A percentile compares a stretch with the other conserved stretches of the same genome.
These are phyloP conservation scores for Silene conica DNA, from an alignment of 148 eudicot genomes.

Conservation along the genomic window DNA sequence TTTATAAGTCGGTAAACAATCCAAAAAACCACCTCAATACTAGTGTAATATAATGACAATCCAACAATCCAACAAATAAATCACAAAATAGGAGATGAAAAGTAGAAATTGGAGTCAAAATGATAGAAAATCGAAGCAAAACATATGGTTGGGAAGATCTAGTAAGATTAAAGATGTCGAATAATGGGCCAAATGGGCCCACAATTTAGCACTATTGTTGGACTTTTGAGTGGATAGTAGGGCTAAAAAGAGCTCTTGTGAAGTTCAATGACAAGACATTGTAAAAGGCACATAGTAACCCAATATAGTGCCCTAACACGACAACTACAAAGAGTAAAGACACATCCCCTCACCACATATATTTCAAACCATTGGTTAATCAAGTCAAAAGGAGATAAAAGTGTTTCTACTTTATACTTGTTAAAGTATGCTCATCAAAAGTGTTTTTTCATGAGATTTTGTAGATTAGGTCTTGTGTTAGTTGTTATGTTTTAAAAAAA, in stretches of 20 bases:
- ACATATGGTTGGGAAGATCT: conserved; percentile 6
- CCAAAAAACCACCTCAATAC: background rate
- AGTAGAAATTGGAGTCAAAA: background rate
- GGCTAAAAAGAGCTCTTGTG: conserved; percentile 1
- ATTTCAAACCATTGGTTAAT: background rate
- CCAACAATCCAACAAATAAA: conserved; percentile 4
- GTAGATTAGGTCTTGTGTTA: too few relatives aligned
- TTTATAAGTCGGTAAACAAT: too few relatives aligned
- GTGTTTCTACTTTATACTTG: too few relatives aligned
- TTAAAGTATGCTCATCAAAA: too few relatives aligned
- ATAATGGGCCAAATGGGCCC: conserved; percentile 4
- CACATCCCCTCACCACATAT: background rate
- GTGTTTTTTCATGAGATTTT: too few relatives aligned
- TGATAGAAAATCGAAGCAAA: background rate
- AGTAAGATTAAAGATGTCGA: background rate
- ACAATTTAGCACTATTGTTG: background rate
- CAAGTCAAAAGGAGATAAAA: background rate
- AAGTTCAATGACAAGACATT: conserved; percentile 6
- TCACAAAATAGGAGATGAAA: background rate
- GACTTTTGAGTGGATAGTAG: background rate
- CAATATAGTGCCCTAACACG: background rate
- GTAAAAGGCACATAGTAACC: background rate
- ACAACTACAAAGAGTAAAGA: background rate
- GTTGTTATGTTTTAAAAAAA: too few relatives aligned
- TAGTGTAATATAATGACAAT: background rate